These are phyloP conservation scores for Houttuynia cordata DNA, from an alignment of 164 flowering plant genomes.

Conservation along the genomic window DNA sequence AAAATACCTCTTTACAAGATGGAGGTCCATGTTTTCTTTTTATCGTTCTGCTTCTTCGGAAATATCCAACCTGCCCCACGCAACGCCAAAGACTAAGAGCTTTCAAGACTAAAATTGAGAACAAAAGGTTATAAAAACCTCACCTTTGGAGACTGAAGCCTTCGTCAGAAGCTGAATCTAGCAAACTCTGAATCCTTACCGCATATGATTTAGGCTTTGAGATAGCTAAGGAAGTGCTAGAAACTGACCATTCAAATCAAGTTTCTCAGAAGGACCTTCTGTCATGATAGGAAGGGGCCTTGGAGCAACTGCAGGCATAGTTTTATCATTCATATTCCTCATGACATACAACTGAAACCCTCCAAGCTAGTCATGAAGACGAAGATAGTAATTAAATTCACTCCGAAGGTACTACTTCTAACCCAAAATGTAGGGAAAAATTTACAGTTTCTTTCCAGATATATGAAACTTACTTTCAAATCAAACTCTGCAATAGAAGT, in stretches of 20 bases:
- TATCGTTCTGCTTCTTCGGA: constrained; percentile 57
- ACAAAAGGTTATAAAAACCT: constrained; percentile 2
- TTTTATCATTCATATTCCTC: constrained; percentile 35
- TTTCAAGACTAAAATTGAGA: not conserved
- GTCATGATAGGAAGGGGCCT: constrained; percentile 19
- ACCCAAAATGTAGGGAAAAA: not conserved
- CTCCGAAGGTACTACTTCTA: not conserved
- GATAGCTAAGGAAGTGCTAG: constrained; percentile 46
- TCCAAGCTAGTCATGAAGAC: constrained; percentile 31
- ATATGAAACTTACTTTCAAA: constrained; percentile 37
- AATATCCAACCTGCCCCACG: constrained; percentile 61
- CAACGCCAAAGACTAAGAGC: constrained; percentile 6
- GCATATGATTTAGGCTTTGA: constrained; percentile 23
- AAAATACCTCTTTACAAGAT: constrained; percentile 65
- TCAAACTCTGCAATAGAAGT: constrained; percentile 73
- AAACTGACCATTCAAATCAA: constrained; percentile 35
- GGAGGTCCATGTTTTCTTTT: constrained; percentile 72
- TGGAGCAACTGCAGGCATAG: constrained; percentile 20
- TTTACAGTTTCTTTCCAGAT: not conserved
- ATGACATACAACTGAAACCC: constrained; percentile 52
- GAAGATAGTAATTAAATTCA: not conserved
- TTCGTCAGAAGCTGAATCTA: constrained; percentile 64
- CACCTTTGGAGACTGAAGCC: constrained; percentile 72
- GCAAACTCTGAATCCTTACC: constrained; percentile 19
- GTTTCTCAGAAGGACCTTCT: constrained; percentile 15